phyloP scores from a whole-genome alignment of 140 eudicot species.

The Erigeron philadelphicus region DNA sequence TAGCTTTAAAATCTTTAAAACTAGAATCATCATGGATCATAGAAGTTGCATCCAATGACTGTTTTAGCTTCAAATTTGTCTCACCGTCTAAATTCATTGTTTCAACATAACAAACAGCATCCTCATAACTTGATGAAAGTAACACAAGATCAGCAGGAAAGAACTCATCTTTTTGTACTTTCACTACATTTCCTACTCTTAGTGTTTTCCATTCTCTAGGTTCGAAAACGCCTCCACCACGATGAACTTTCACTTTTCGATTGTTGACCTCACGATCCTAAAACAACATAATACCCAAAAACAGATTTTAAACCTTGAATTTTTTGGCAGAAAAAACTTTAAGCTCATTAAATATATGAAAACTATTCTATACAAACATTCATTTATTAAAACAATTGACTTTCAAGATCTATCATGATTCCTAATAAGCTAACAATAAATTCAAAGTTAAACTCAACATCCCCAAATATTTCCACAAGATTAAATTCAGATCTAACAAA shows the following conservation, averaged over 20 bases:
- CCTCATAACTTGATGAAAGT: conserved; percentile 84
- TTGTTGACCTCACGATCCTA: conserved; percentile 88
- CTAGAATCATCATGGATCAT: conserved; percentile 47
- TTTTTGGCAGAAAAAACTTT: neutral
- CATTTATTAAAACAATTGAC: conserved; percentile 1
- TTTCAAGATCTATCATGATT: conserved; percentile 20
- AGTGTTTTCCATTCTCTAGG: conserved; percentile 68
- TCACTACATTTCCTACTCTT: conserved; percentile 77
- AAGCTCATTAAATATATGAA: neutral
- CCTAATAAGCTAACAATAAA: conserved; percentile 4
- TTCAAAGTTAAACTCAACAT: conserved; percentile 7
- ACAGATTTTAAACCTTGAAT: conserved; percentile 1
- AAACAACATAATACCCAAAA: conserved; percentile 19
- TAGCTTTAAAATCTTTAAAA: conserved; percentile 55
- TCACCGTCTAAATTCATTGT: conserved; percentile 98
- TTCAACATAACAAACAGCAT: conserved; percentile 83
- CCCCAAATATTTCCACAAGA: conserved; percentile 16
- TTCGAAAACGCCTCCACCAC: conserved; percentile 54
- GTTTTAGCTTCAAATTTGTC: conserved; percentile 84
- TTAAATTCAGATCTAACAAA: neutral
- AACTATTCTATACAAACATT: neutral
- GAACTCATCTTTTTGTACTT: conserved; percentile 78
- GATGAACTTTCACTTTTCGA: conserved; percentile 76
- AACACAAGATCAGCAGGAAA: conserved; percentile 87
- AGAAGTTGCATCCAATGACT: conserved; percentile 71